Evolutionary conservation across 306 rosid genomes (phyloP).

Genomic region (Cicer yamashitae): DNA sequence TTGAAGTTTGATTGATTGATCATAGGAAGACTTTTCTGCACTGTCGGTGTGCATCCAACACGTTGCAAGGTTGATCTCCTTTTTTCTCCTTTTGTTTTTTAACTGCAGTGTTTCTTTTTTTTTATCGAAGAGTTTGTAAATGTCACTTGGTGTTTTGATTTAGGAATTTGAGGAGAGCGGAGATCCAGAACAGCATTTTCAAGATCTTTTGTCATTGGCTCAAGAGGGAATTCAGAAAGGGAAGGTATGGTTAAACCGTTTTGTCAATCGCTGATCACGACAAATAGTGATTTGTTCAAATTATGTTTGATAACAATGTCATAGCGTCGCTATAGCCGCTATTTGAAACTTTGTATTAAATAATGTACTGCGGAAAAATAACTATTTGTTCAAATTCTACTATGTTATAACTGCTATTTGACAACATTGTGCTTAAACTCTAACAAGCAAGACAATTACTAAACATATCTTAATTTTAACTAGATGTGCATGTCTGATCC

Average conservation of each 20-base stretch:
- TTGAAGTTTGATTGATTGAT: conserved; percentile 12
- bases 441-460: neutral
- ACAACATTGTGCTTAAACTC: neutral
- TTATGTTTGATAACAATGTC: too few species aligned
- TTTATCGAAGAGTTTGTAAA: conserved; percentile 43
- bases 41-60: conserved; percentile 98
- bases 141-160: conserved; percentile 42
- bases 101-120: conserved; percentile 19
- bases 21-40: conserved; percentile 88
- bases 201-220: conserved; percentile 81
- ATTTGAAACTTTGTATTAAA: too few species aligned
- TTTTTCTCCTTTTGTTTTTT: conserved; percentile 30
- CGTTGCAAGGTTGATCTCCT: conserved; percentile 83
- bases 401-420: too few species aligned
- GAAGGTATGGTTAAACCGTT: conserved; percentile 57
- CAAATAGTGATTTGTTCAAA: too few species aligned
- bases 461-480: conserved; percentile 25
- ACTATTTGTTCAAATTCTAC: too few species aligned
- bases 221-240: conserved; percentile 93
- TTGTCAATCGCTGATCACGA: too few species aligned
- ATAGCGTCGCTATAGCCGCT: too few species aligned
- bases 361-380: too few species aligned
- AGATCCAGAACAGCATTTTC: conserved; percentile 90
- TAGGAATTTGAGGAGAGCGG: conserved; percentile 93
- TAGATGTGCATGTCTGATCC: conserved; percentile 3